phyloP scores from a whole-genome alignment of 2,329 filamentous ascomycete genomes.

The Verticillium alfalfae region DNA sequence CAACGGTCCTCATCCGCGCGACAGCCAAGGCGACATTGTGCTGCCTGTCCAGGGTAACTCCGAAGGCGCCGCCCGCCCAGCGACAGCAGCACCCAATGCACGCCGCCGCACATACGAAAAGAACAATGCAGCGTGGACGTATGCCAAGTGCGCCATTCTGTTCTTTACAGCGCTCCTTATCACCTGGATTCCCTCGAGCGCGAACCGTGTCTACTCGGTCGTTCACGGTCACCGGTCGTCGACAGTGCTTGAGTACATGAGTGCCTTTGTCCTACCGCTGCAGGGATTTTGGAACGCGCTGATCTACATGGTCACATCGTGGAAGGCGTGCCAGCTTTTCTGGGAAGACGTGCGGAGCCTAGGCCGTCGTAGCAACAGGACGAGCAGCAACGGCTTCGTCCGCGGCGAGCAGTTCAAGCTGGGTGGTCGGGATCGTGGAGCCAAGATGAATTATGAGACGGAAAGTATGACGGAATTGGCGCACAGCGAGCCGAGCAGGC shows the following conservation, averaged over 20 bases:
- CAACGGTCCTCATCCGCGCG: conserved; percentile 15
- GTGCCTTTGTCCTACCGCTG: conserved; percentile 69
- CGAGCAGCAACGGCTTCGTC: conserved; percentile 12
- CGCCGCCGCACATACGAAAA: conserved; percentile 41
- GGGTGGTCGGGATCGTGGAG: conserved; percentile 11
- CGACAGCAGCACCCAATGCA: conserved; percentile 17
- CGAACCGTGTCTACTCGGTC: conserved; percentile 70
- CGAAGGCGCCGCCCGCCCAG: conserved; percentile 5
- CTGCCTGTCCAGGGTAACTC: conserved; percentile 20
- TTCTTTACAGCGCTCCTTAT: conserved; percentile 68
- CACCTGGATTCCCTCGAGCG: conserved; percentile 72
- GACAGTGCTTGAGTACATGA: conserved; percentile 61
- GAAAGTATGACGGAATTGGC: conserved; percentile 49
- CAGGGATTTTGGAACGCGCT: conserved; percentile 83
- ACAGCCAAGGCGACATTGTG: conserved; percentile 17
- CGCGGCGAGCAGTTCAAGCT: conserved; percentile 25
- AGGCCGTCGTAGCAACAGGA: conserved; percentile 8
- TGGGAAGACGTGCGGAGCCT: conserved; percentile 27
- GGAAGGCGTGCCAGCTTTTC: conserved; percentile 53
- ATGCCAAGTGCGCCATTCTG: conserved; percentile 64
- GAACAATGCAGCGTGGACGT: conserved; percentile 61
- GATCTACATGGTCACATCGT: conserved; percentile 69
- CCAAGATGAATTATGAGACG: conserved; percentile 33
- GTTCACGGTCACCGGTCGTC: conserved; percentile 46
- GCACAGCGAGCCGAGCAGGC: conserved; percentile 22